A percentile compares a stretch with the other conserved stretches of the same genome.
Evolutionary conservation across 2,329 filamentous ascomycete genomes (phyloP).

Genomic region (Anisogramma anomala): DNA sequence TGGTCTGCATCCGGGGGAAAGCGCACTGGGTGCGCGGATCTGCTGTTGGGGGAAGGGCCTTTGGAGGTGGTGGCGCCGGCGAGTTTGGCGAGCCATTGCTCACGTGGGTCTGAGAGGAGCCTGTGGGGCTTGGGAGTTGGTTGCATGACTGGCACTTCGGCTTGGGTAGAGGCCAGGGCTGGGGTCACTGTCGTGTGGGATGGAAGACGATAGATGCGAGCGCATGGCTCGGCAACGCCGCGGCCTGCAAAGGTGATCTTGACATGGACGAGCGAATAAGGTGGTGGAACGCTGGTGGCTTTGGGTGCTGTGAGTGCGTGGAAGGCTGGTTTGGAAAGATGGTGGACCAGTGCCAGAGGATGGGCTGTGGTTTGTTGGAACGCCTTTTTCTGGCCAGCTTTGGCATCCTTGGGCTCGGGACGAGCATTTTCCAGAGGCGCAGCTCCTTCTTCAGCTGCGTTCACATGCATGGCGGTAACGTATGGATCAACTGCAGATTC

Average conservation of each 20-base stretch:
- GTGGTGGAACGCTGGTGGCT: conserved; percentile 22
- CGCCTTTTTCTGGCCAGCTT: not conserved
- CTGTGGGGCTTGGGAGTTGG: conserved; percentile 19
- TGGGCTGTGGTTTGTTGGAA: conserved; percentile 4
- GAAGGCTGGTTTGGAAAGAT: conserved; percentile 29
- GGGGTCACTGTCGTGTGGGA: conserved; percentile 17
- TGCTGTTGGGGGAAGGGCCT: conserved; percentile 17
- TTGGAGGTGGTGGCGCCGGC: conserved; percentile 16
- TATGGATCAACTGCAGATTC: not conserved
- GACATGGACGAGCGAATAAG: conserved; percentile 44
- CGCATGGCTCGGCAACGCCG: conserved; percentile 59
- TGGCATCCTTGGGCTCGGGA: conserved; percentile 1
- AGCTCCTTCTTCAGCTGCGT: conserved; percentile 16
- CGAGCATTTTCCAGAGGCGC: conserved; percentile 9
- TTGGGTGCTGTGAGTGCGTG: conserved; percentile 16
- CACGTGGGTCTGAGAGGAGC: conserved; percentile 42
- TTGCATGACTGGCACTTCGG: conserved; percentile 36
- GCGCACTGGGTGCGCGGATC: conserved; percentile 19
- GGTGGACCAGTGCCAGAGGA: conserved; percentile 21
- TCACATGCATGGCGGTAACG: conserved; percentile 14
- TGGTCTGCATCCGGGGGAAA: conserved; percentile 20
- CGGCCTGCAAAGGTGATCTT: conserved; percentile 56
- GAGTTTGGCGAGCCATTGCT: conserved; percentile 52
- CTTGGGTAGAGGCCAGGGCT: conserved; percentile 21
- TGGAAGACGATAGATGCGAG: conserved; percentile 82